A percentile compares a stretch with the other conserved stretches of the same genome.
Conservation (phyloP, 2,329 filamentous ascomycete species). For the Claviceps purpurea region DNA sequence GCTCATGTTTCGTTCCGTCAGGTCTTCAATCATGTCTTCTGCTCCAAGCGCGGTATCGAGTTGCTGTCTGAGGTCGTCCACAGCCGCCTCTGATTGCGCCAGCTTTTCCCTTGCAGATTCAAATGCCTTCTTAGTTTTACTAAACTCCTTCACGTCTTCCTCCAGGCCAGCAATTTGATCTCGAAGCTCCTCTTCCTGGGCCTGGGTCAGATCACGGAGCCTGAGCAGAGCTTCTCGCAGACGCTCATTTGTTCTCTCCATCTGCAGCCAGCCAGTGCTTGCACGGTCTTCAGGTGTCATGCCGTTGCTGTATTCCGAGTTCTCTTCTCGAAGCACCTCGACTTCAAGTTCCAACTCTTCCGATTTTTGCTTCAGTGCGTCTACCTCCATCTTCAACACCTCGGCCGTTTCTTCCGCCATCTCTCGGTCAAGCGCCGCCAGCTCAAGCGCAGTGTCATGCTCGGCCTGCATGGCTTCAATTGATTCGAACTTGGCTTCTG, state of each 20-base stretch:
- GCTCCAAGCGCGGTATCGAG: slow-evolving; percentile 78
- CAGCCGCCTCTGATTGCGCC: slow-evolving; percentile 54
- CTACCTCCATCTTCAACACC: slow-evolving; percentile 65
- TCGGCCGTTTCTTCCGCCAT: slow-evolving; percentile 94
- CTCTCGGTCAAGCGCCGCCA: slow-evolving; percentile 79
- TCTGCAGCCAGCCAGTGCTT: slow-evolving; percentile 77
- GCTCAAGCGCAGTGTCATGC: slow-evolving; percentile 72
- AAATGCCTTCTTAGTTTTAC: slow-evolving; percentile 53
- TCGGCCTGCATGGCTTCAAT: slow-evolving; percentile 64
- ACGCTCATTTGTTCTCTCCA: slow-evolving; percentile 82
- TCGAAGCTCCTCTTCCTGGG: slow-evolving; percentile 68
- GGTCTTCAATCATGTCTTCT: slow-evolving; percentile 87
- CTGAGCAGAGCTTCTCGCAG: slow-evolving; percentile 73
- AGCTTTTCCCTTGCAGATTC: slow-evolving; percentile 60
- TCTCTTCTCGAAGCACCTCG: slow-evolving; percentile 78
- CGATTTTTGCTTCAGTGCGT: slow-evolving; percentile 57
- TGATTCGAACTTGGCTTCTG: slow-evolving; percentile 50
- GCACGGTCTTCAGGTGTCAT: slow-evolving; percentile 81
- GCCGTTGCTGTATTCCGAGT: slow-evolving; percentile 66
- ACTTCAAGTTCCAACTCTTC: slow-evolving; percentile 83
- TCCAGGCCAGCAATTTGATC: slow-evolving; percentile 63
- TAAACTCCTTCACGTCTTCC: slow-evolving; percentile 57
- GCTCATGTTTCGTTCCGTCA: slow-evolving; percentile 75
- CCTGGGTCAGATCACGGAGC: slow-evolving; percentile 74
- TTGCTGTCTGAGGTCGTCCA: slow-evolving; percentile 80